Base-by-base conservation (phyloP, 2,329 filamentous ascomycete genomes). In the Emergomyces pasteurianus region DNA sequence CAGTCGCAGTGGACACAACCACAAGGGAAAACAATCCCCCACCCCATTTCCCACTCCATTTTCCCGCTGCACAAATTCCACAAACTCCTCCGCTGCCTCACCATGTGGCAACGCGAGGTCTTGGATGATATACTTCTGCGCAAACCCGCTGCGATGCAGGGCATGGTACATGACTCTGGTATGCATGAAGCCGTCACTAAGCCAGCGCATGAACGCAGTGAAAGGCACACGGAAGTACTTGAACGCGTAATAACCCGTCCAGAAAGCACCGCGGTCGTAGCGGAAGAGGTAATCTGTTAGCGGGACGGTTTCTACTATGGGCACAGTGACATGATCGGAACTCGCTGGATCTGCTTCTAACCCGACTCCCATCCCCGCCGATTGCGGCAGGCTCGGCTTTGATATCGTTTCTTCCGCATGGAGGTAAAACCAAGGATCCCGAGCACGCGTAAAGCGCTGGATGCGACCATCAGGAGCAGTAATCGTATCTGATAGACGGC, bases 351-450 rank as follows among this genome's bases (percentile, higher is more conserved):
- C n/a, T 49, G n/a, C 46, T 21, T 2, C 46, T 49, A 21, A 2
- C 31, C 31, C 7, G n/a, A n/a, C n/a, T n/a, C n/a, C n/a, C n/a
- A n/a, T n/a, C n/a, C n/a, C n/a, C n/a, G n/a, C n/a, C n/a, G 23
- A 46, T n/a, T n/a, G 46, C 23, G 21, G 46, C 9, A 6, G 8
- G 0, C 12, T 2, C 18, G 42, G 16, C 26, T 58, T 31, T 4
- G 34, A n/a, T 23, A 43, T 2, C 12, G 6, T 36, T n/a, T 58
- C 58, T 16, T 82, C 73, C 1, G 82, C 86, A 64, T 88, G 86
- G 2, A 89, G 74, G 62, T 89, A 90, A 68, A 89, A 89, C 88
- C 87, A 91, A 0, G 85, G 83, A 65, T 91, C 87, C 2, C 70
- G 71, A 0, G 81, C 75, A 12, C 80, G 76, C n/a, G 80, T 81